Conservation (phyloP, 2,329 filamentous ascomycete species). For the Leptoxyphium fumago region DNA sequence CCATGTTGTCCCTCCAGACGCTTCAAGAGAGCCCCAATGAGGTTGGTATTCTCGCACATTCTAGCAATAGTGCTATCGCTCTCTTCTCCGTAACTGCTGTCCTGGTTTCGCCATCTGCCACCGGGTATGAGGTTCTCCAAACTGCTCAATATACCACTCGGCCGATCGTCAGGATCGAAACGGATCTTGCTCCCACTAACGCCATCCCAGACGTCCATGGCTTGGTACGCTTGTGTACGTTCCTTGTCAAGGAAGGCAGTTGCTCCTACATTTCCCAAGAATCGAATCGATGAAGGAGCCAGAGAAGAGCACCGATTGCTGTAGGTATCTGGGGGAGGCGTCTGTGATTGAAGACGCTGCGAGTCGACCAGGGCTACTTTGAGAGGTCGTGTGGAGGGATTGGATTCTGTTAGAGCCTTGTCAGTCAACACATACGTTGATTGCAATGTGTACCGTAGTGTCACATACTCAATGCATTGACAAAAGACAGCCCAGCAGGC, state of each 20-base stretch:
- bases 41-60: slow-evolving; percentile 91
- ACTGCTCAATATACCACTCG: slow-evolving; percentile 11
- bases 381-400: slow-evolving; percentile 46
- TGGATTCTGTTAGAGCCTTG: slow-evolving; percentile 6
- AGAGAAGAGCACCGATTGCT: slow-evolving; percentile 94
- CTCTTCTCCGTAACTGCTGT: slow-evolving; percentile 10
- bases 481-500: slow-evolving; percentile 71
- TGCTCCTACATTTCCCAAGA: slow-evolving; percentile 64
- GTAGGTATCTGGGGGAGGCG: slow-evolving; percentile 55
- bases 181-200: slow-evolving; percentile 74
- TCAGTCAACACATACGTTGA: not conserved
- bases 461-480: slow-evolving; percentile 30
- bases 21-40: slow-evolving; percentile 61
- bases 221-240: slow-evolving; percentile 74
- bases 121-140: slow-evolving; percentile 16
- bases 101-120: slow-evolving; percentile 10
- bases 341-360: slow-evolving; percentile 63
- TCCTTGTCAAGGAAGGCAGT: slow-evolving; percentile 62
- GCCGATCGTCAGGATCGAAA: slow-evolving; percentile 37
- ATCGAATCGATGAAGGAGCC: slow-evolving; percentile 74
- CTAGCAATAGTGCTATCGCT: slow-evolving; percentile 53
- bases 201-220: slow-evolving; percentile 98
- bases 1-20: slow-evolving; percentile 39
- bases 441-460: too few species aligned
- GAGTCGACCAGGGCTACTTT: slow-evolving; percentile 81